phyloP scores from a whole-genome alignment of 2,329 filamentous ascomycete genomes.

The Cryphonectria carpinicola region DNA sequence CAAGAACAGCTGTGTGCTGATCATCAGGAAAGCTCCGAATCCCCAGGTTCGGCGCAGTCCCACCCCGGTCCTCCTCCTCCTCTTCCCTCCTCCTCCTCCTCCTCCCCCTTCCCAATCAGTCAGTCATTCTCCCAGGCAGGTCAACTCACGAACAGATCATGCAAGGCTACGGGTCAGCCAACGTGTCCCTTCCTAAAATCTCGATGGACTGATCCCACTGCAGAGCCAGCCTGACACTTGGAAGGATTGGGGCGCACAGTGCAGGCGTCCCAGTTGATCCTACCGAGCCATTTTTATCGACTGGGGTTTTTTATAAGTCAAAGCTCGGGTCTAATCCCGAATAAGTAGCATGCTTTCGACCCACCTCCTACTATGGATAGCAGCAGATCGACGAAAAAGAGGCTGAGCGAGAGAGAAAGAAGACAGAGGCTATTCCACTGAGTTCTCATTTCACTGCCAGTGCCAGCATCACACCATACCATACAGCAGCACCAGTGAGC shows the following conservation, averaged over 20 bases:
- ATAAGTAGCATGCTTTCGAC: neutral
- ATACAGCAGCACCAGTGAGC: neutral
- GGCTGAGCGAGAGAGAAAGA: neutral
- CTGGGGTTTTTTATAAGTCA: neutral
- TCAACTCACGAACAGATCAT: conserved; percentile 3
- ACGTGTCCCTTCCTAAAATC: neutral
- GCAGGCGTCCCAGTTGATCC: neutral
- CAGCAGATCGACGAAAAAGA: neutral
- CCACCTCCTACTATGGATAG: neutral
- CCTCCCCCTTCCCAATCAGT: too few species aligned
- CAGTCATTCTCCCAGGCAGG: neutral
- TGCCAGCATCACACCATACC: neutral
- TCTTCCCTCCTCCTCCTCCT: neutral
- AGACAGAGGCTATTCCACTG: neutral
- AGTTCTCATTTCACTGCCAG: neutral
- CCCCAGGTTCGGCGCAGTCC: conserved; percentile 8
- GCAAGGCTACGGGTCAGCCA: conserved; percentile 12
- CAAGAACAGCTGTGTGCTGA: conserved; percentile 6
- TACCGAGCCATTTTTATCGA: conserved; percentile 11
- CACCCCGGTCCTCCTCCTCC: neutral
- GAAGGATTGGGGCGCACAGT: conserved; percentile 1
- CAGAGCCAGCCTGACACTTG: neutral
- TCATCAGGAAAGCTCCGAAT: conserved; percentile 4
- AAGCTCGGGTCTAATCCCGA: conserved; percentile 3
- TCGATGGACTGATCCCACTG: conserved; percentile 8